Evolutionary conservation across 2,329 filamentous ascomycete species (phyloP).

Genomic region (Phyllosticta capitalensis): DNA sequence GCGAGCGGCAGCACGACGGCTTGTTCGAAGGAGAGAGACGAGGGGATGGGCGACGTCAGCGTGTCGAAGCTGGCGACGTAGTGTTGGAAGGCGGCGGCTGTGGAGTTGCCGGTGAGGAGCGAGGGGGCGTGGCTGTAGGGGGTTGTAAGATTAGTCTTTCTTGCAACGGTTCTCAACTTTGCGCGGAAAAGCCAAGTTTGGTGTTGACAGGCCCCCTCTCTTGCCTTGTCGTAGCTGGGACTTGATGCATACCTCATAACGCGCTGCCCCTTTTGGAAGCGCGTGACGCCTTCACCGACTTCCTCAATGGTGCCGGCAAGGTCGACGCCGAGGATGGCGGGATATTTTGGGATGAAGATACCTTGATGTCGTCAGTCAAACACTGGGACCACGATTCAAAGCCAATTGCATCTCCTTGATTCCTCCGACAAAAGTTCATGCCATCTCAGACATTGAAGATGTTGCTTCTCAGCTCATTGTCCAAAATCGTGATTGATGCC

Average conservation of each 20-base stretch:
- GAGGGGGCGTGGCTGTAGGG: constrained; percentile 8
- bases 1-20: constrained; percentile 36
- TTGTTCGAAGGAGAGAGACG: constrained; percentile 27
- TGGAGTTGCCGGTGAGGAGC: constrained; percentile 18
- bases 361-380: not conserved
- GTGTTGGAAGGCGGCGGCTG: constrained; percentile 23
- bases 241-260: constrained; percentile 5
- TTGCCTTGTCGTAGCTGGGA: not conserved
- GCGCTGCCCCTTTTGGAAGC: constrained; percentile 6
- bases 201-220: not conserved
- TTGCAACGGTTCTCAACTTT: too few relatives aligned
- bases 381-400: too few relatives aligned
- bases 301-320: constrained; percentile 29
- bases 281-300: constrained; percentile 18
- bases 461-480: too few relatives aligned
- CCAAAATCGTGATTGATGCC: too few relatives aligned
- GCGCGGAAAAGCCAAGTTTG: too few relatives aligned
- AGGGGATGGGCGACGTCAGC: constrained; percentile 30
- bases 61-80: constrained; percentile 24
- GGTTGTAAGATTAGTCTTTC: too few relatives aligned
- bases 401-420: too few relatives aligned
- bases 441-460: too few relatives aligned
- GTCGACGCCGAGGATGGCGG: constrained; percentile 28
- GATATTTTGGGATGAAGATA: constrained; percentile 15
- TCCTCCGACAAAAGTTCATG: too few relatives aligned